phyloP scores from a whole-genome alignment of 2,329 filamentous ascomycete genomes.

The Penicillium palitans region DNA sequence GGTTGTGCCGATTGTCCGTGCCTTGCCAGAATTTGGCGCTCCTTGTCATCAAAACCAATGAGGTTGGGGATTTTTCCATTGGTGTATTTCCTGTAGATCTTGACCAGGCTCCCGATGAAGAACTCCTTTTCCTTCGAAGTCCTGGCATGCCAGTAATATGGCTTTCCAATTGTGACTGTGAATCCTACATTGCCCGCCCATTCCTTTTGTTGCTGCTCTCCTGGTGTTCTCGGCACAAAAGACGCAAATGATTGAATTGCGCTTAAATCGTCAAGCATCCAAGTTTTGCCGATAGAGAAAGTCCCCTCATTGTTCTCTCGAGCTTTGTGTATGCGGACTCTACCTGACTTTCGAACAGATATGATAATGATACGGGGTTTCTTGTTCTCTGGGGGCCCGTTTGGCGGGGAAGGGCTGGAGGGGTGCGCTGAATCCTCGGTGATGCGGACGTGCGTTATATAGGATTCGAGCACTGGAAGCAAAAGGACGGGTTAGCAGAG shows the following conservation, averaged over 20 bases:
- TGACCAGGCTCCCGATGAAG: constrained; percentile 93
- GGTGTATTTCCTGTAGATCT: constrained; percentile 96
- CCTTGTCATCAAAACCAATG: constrained; percentile 76
- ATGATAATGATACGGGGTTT: constrained; percentile 92
- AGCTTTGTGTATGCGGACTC: constrained; percentile 94
- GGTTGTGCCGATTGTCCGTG: constrained; percentile 25
- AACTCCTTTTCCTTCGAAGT: constrained; percentile 97
- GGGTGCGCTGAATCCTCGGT: constrained; percentile 82
- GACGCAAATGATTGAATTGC: constrained; percentile 79
- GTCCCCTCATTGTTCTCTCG: constrained; percentile 91
- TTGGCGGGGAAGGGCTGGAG: constrained; percentile 78
- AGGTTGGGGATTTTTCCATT: constrained; percentile 78
- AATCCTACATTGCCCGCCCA: constrained; percentile 87
- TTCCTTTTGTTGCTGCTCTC: constrained; percentile 62
- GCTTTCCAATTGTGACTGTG: constrained; percentile 82
- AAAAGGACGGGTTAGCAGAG: constrained; percentile 23
- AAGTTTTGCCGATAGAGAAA: constrained; percentile 98
- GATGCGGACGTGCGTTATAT: constrained; percentile 95
- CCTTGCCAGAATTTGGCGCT: constrained; percentile 73
- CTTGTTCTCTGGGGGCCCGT: constrained; percentile 70
- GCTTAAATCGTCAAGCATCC: constrained; percentile 88
- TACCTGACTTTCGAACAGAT: constrained; percentile 85
- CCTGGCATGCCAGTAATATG: constrained; percentile 95
- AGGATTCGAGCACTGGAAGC: constrained; percentile 74
- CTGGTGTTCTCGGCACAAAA: constrained; percentile 56